Base-by-base conservation (phyloP, 768 basidiomycete genomes). In the Lanmaoa pseudosensibilis region DNA sequence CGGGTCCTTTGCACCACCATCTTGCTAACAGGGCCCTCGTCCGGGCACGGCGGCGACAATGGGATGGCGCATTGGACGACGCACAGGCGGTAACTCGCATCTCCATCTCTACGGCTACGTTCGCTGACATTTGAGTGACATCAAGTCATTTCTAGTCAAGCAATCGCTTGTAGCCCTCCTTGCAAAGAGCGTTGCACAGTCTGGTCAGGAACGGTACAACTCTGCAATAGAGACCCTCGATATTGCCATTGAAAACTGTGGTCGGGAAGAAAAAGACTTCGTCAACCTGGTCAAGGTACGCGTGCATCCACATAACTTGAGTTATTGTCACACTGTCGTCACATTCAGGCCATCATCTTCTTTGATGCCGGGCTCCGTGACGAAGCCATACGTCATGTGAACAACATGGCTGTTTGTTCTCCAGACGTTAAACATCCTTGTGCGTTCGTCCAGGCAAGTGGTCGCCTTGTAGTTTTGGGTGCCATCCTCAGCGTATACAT, bases 1-100 rank as follows among this genome's bases (percentile, higher is more conserved):
- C 37, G 18, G 40, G 6, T 9, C 21, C 9, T 32, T 40, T 21
- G 23, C 50, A 49, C n/a, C 50, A 45, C 27, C 32, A 49, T 52
- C 38, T 55, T 30, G 58, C 58, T 13, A 64, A 58, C n/a, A 43
- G 65, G 23, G 58, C 65, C 16, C 43, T 65, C 8, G 15, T 65
- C 16, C 61, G 58, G 9, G 45, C 46, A 15, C 61, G 47, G 5
- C 18, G 56, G 23, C 21, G 19, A 27, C 41, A 51, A n/a, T 63
- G 58, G 54, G 49, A 50, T 21, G 40, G 8, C 8, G 65, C 65
- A 19, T 36, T 61, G 33, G 45, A 60, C 1, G 65, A 65, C 12
- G 54, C 50, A 18, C 46, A 64, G 4, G 16, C 15, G 52, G 65
- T 67, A 56, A 37, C 0, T 44, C 12, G 1, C 1, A 33, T 45